A percentile compares a stretch with the other conserved stretches of the same genome.
Conservation (phyloP, 306 rosid species). For the Medicago truncatula region MtrunA17r5.0-ANR NC_053042.1:33258501-33259000, state of each 20-base stretch:
- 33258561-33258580: constrained; percentile 93
- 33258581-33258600: constrained; percentile 84
- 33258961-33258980: too few relatives aligned
- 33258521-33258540: constrained; percentile 69
- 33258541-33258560: constrained; percentile 83
- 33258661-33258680: constrained; percentile 38
- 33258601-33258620: constrained; percentile 86
- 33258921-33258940: too few relatives aligned
- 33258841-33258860: constrained; percentile 2
- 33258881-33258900: too few relatives aligned
- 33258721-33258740: constrained; percentile 6
- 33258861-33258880: too few relatives aligned
- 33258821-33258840: background rate
- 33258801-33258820: background rate
- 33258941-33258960: too few relatives aligned
- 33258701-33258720: constrained; percentile 19
- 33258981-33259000: too few relatives aligned
- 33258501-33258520: constrained; percentile 73
- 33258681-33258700: constrained; percentile 36
- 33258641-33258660: constrained; percentile 74
- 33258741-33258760: constrained; percentile 36
- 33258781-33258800: constrained; percentile 39
- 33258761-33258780: background rate
- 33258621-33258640: constrained; percentile 75
- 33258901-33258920: too few relatives aligned